These are phyloP conservation scores for Penicillium sclerotiorum DNA, from an alignment of 2,329 filamentous ascomycete species.

Conservation along the genomic window DNA sequence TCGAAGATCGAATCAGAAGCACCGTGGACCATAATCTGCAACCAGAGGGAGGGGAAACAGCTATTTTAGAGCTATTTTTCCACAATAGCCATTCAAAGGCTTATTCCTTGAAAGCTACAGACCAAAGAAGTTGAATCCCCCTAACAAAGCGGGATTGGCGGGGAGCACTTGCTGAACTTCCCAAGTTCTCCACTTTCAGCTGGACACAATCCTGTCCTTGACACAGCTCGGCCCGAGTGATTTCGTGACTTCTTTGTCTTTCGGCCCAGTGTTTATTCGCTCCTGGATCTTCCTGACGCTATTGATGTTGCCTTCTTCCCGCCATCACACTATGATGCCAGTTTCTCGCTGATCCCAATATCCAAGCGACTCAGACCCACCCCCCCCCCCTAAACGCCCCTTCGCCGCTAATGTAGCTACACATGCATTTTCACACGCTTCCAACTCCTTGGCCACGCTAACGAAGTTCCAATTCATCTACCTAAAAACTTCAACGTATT, in stretches of 20 bases:
- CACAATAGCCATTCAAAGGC: not conserved
- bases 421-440: too few relatives aligned
- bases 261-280: too few relatives aligned
- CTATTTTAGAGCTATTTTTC: not conserved
- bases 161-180: not conserved
- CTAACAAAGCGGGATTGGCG: slow-evolving; percentile 11
- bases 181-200: not conserved
- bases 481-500: slow-evolving; percentile 63
- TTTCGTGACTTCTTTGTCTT: too few relatives aligned
- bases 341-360: too few relatives aligned
- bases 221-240: too few relatives aligned
- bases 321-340: too few relatives aligned
- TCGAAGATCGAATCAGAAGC: slow-evolving; percentile 3
- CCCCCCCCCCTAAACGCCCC: too few relatives aligned
- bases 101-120: not conserved
- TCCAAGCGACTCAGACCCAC: too few relatives aligned
- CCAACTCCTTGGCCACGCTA: too few relatives aligned
- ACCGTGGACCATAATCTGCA: not conserved
- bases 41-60: not conserved
- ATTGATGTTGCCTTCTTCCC: too few relatives aligned
- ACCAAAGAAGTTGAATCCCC: not conserved
- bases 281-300: too few relatives aligned
- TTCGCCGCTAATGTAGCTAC: too few relatives aligned
- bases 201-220: not conserved
- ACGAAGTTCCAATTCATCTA: not conserved